phyloP scores from a whole-genome alignment of 2,329 filamentous ascomycete species.

The Ceratocystis lukuohia region DNA sequence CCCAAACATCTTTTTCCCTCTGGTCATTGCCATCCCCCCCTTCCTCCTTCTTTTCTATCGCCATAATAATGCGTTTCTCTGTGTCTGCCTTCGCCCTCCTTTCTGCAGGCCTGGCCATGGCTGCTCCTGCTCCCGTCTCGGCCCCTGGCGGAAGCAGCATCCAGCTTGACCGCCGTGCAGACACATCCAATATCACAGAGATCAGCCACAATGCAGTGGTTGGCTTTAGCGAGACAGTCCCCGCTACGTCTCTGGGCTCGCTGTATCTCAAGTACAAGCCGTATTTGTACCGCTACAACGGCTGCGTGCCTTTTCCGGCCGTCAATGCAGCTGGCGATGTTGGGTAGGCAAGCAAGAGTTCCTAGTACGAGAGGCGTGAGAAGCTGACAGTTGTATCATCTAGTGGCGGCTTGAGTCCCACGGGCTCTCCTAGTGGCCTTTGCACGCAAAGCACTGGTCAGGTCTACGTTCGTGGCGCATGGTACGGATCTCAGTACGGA shows the following conservation, averaged over 20 bases:
- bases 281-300: conserved; percentile 34
- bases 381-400: background rate
- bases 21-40: background rate
- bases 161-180: conserved; percentile 13
- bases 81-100: conserved; percentile 4
- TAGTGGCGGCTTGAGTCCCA: conserved; percentile 28
- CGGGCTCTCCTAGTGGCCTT: conserved; percentile 24
- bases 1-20: background rate
- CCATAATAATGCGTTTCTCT: conserved; percentile 13
- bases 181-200: conserved; percentile 18
- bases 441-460: conserved; percentile 29
- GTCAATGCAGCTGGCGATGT: conserved; percentile 46
- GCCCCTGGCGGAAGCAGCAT: background rate
- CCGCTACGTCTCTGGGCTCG: conserved; percentile 23
- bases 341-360: conserved; percentile 29
- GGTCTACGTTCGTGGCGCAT: conserved; percentile 28
- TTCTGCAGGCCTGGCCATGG: conserved; percentile 1
- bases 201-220: conserved; percentile 26
- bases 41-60: background rate
- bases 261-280: conserved; percentile 28
- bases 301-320: conserved; percentile 50
- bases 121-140: conserved; percentile 8
- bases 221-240: conserved; percentile 26
- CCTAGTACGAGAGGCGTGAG: background rate
- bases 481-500: conserved; percentile 25